Evolutionary conservation across 208 protist species (phyloP).

Genomic region (Spongospora subterranea): DNA sequence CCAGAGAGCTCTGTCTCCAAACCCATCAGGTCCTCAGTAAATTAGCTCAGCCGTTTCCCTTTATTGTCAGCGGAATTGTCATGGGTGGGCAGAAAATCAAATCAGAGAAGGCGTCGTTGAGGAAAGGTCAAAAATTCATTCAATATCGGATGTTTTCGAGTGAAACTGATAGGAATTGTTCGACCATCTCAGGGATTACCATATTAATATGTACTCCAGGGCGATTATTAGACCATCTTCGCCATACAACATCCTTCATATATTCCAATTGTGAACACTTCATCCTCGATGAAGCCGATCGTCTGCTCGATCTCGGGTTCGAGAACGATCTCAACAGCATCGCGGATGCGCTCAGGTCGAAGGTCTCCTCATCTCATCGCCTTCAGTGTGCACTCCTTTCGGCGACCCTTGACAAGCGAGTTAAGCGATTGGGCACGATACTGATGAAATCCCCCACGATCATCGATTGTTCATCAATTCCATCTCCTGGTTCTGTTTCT

Average conservation of each 20-base stretch:
- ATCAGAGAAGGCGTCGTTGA: constrained; percentile 51
- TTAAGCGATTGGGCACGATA: not conserved
- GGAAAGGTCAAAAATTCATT: constrained; percentile 50
- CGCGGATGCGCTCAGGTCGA: not conserved
- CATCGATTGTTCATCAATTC: constrained; percentile 7
- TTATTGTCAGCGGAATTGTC: not conserved
- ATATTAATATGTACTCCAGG: constrained; percentile 62
- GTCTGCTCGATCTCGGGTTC: constrained; percentile 62
- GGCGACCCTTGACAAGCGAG: constrained; percentile 30
- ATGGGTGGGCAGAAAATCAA: constrained; percentile 55
- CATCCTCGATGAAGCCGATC: constrained; percentile 63
- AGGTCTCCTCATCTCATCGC: not conserved
- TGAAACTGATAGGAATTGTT: not conserved
- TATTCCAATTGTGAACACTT: constrained; percentile 42
- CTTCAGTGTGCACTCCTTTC: constrained; percentile 7
- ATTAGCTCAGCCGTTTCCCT: not conserved
- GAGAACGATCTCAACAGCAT: constrained; percentile 50
- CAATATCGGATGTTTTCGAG: not conserved
- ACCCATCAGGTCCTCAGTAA: constrained; percentile 29
- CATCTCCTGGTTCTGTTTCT: not conserved
- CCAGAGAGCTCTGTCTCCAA: constrained; percentile 63
- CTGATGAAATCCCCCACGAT: not conserved
- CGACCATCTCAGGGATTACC: constrained; percentile 18
- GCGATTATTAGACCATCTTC: constrained; percentile 59
- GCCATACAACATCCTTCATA: constrained; percentile 44